Evolutionary conservation across 2,329 filamentous ascomycete species (phyloP), one percentile per base, ranked within the genome.

Genomic region (Xenoacremonium recifei): DNA sequence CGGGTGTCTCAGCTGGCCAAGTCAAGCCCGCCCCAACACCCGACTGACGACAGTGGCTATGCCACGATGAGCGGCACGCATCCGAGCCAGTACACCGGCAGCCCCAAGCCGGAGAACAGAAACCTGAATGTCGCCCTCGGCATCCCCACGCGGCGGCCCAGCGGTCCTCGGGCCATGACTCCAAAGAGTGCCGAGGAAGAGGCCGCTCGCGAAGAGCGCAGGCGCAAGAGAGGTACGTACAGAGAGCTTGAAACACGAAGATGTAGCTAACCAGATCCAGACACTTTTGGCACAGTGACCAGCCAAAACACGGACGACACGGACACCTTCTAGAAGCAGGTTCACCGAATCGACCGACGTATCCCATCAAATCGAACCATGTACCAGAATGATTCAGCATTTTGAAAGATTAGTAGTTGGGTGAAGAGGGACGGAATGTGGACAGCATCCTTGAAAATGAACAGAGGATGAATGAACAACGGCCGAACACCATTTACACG

Each of bases 101-200:
- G 77, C 55, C 77, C 77, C 7, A 73, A 72, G 55, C 63, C 70
- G 15, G 78, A 80, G 63, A 81, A 81, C 59, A 69, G 73, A 38
- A 82, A 80, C 51, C 61, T 82, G 30, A 80, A 69, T 54, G 70
- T 69, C 13, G 76, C 74, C 6, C 66, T 77, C 5, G 74, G 73
- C 6, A 67, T 73, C 4, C 75, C 75, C n/a, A 61, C 69, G 7
- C 68, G 79, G 36, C 63, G 77, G 43, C 79, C 79, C 18, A 81
- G 76, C 39, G 79, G 79, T 17, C 79, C 79, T 12, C 64, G 79
- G 48, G 77, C 78, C 15, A 82, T 82, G 79, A 82, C 78, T 5
- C 78, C 79, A 1, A 79, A 71, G 61, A 75, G 69, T 43, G 67
- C 68, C 1, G 66, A 73, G 35, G 70, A 75, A 31, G 73, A 73